Evolutionary conservation across 2,329 filamentous ascomycete genomes (phyloP), one percentile per base, ranked within the genome.

Genomic region (Pyrenophora tritici-repentis): DNA sequence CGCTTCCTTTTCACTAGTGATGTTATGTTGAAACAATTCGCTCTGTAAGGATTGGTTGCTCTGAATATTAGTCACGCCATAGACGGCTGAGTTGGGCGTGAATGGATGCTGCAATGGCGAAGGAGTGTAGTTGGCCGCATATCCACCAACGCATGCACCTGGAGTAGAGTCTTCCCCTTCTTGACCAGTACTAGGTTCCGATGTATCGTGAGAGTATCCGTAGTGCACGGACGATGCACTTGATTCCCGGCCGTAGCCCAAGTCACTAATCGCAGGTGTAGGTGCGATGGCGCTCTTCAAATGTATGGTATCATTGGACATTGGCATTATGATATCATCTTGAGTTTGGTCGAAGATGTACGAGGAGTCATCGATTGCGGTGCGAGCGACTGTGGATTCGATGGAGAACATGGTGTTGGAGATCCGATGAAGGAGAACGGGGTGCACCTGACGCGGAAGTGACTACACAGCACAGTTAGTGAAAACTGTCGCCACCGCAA

Each of bases 161-260:
- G 69, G 65, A 18, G 60, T 63, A 44, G 67, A 69, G 22, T 52
- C 64, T 48, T 71, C 68, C 41, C 58, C 59, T 29, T 73, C 70
- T 55, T 72, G 65, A 58, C 66, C 66, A 50, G 58, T 68, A 53
- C 58, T 67, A 34, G 56, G 48, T 47, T 75, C 73, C 20, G 71
- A 75, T 58, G 62, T 61, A 55, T 73, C 71, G 47, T 68, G 68
- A 39, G 58, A 56, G 50, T 75, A 71, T 50, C 68, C 68, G 46
- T 70, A 70, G 54, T 74, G 73, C 60, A 72, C 65, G 57, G 73
- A 75, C 52, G 73, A 75, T 52, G 69, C 59, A 48, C 64, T 67
- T 22, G 73, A 75, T 60, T 74, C 72, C 62, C 67, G 67, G 46
- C 59, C 61, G 67, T 74, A 75, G 50, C 62, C 70, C 50, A 74